Evolutionary conservation across 306 rosid genomes (phyloP).

Genomic region (Quercus bicolor): DNA sequence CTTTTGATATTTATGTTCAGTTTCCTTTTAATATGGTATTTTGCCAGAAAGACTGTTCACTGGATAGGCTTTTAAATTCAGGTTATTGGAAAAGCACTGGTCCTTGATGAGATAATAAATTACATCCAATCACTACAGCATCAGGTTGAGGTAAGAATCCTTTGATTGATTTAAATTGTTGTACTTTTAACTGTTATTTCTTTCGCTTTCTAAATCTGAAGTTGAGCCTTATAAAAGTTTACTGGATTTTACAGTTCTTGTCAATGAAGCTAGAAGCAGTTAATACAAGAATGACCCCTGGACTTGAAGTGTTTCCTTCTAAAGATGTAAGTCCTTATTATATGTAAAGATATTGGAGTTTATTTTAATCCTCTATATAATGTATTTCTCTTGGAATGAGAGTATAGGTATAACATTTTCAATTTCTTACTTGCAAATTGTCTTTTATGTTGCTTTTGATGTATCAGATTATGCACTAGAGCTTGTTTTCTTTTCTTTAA

Average conservation of each 20-base stretch:
- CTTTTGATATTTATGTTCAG: background rate
- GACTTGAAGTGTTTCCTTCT: conserved; percentile 68
- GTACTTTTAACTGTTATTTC: background rate
- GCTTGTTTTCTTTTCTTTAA: background rate
- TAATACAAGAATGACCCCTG: conserved; percentile 63
- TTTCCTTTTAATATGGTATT: background rate
- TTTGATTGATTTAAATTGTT: conserved; percentile 3
- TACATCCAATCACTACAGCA: conserved; percentile 88
- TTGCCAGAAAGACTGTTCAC: conserved; percentile 11
- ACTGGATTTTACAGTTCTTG: conserved; percentile 61
- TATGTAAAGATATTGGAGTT: background rate
- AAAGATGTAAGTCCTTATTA: conserved; percentile 57
- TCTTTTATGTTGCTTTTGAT: background rate
- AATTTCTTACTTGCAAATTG: background rate
- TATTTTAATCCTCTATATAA: background rate
- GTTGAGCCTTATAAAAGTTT: conserved; percentile 11
- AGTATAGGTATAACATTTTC: background rate
- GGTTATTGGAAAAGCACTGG: conserved; percentile 94
- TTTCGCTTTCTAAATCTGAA: background rate
- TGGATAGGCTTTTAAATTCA: conserved; percentile 18
- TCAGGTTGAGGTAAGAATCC: conserved; percentile 74
- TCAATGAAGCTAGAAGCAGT: conserved; percentile 97
- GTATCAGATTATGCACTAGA: background rate
- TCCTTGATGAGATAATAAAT: conserved; percentile 93
- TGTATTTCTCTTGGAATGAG: background rate